Conservation (phyloP, 179 eudicot genomes). For the Silene coronaria region DNA sequence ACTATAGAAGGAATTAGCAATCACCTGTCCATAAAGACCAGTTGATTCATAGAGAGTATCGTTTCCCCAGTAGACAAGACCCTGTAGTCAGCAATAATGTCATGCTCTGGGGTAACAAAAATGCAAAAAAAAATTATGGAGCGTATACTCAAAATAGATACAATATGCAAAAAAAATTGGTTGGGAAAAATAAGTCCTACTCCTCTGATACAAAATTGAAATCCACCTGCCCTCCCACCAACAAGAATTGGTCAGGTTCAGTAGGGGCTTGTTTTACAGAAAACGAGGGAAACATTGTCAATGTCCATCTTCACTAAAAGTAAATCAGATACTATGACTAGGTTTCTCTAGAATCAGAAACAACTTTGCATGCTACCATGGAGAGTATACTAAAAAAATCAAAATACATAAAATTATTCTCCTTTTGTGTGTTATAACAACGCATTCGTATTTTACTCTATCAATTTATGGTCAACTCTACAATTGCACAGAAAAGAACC, state of each 20-base stretch:
- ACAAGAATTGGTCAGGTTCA: background rate
- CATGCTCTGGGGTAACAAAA: constrained; percentile 7
- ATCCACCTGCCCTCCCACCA: background rate
- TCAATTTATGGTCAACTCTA: background rate
- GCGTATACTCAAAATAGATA: no score
- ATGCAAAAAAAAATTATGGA: background rate
- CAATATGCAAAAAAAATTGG: background rate
- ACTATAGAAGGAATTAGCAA: constrained; percentile 3
- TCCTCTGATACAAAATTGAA: background rate
- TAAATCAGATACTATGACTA: background rate
- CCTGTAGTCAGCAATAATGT: constrained; percentile 47
- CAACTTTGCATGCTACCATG: background rate
- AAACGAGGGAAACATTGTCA: background rate
- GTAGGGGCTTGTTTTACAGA: background rate
- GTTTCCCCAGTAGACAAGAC: constrained; percentile 76
- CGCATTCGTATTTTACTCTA: background rate
- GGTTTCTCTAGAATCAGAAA: background rate
- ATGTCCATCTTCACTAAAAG: background rate
- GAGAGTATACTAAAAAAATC: background rate
- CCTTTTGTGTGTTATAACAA: background rate
- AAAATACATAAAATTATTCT: background rate
- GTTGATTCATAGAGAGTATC: constrained; percentile 84
- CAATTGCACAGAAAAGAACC: background rate
- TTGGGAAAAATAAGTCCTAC: background rate
- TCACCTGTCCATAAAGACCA: constrained; percentile 69